Percentiles rank a stretch among this genome's conserved stretches.
These are phyloP conservation scores for Tarenaya hassleriana DNA, from an alignment of 345 rosid genomes.

Conservation along the genomic window DNA sequence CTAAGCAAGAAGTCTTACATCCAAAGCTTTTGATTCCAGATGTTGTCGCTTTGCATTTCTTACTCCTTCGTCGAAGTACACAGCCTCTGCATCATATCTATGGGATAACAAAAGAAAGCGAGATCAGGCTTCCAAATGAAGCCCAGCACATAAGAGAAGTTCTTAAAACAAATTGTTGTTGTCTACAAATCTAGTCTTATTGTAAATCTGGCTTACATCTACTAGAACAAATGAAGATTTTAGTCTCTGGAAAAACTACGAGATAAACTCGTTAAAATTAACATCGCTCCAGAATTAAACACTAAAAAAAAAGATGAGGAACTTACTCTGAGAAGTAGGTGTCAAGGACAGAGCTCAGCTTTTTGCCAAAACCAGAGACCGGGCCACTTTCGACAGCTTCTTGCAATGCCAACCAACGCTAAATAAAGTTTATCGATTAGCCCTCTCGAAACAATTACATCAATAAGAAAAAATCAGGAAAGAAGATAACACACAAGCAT, in stretches of 20 bases:
- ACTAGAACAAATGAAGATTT: too few relatives aligned
- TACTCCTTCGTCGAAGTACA: conserved; percentile 72
- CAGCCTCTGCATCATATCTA: conserved; percentile 61
- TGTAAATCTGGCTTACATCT: too few relatives aligned
- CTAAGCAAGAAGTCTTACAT: conserved; percentile 39
- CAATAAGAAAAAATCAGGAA: background rate
- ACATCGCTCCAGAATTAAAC: background rate
- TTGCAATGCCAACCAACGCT: conserved; percentile 68
- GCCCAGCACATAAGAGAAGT: background rate
- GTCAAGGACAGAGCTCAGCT: conserved; percentile 51
- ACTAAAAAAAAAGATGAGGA: background rate
- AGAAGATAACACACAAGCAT: conserved; percentile 11
- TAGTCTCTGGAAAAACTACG: background rate
- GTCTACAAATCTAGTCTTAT: too few relatives aligned
- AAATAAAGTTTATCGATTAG: conserved; percentile 9
- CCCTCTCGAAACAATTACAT: conserved; percentile 14
- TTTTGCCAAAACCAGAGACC: conserved; percentile 63
- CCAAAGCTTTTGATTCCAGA: conserved; percentile 54
- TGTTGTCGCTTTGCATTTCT: conserved; percentile 49
- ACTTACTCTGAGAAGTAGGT: conserved; percentile 62
- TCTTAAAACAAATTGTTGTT: too few relatives aligned
- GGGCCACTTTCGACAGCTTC: conserved; percentile 52
- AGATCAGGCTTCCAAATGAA: conserved; percentile 20
- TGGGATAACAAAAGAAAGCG: conserved; percentile 14
- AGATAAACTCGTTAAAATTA: background rate